A percentile compares a stretch with the other conserved stretches of the same genome.
phyloP scores from a whole-genome alignment of 164 flowering plant genomes.

The Tetrastigma voinierianum region DNA sequence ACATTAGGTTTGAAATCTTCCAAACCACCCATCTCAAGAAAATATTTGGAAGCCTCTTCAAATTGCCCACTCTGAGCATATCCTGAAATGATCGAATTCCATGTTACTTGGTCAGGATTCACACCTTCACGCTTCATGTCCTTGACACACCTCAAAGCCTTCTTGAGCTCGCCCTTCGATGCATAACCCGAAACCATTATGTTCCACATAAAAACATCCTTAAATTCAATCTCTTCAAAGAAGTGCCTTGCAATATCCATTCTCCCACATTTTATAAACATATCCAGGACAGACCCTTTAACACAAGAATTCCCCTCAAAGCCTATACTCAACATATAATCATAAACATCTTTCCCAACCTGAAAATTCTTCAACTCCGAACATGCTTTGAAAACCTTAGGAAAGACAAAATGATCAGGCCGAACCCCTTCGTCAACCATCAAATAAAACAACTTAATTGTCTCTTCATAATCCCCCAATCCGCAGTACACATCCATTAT shows the following conservation, averaged over 20 bases:
- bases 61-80: constrained; percentile 35
- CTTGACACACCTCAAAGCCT: constrained; percentile 26
- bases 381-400: constrained; percentile 41
- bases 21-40: constrained; percentile 17
- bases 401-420: constrained; percentile 38
- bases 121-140: constrained; percentile 32
- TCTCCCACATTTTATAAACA: constrained; percentile 38
- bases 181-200: constrained; percentile 41
- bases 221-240: constrained; percentile 25
- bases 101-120: constrained; percentile 36
- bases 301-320: constrained; percentile 39
- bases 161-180: constrained; percentile 28
- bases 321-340: constrained; percentile 40
- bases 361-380: constrained; percentile 29
- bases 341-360: constrained; percentile 32
- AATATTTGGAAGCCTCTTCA: constrained; percentile 29
- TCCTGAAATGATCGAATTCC: constrained; percentile 39
- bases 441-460: constrained; percentile 25
- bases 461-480: constrained; percentile 32
- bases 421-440: constrained; percentile 34
- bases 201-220: constrained; percentile 42
- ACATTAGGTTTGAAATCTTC: constrained; percentile 28
- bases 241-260: constrained; percentile 28
- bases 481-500: constrained; percentile 30
- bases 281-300: constrained; percentile 31